These are phyloP conservation scores for Aspergillus sojae DNA, from an alignment of 2,329 filamentous ascomycete species.

Conservation along the genomic window DNA sequence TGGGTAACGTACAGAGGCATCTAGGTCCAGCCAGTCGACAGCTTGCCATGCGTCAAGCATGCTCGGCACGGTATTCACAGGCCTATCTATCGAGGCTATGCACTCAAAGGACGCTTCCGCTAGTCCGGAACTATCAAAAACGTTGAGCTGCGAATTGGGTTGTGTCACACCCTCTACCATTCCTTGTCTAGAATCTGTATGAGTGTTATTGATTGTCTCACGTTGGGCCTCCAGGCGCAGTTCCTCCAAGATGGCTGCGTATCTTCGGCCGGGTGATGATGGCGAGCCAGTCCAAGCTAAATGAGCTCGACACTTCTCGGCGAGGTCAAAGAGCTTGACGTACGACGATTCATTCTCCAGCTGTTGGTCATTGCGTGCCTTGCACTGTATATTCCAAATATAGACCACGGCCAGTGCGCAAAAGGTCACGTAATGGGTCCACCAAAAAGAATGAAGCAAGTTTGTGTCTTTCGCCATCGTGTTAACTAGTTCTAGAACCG, in stretches of 20 bases:
- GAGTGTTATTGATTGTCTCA: not conserved
- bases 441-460: conserved; percentile 31
- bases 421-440: conserved; percentile 45
- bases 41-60: not conserved
- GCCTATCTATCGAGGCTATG: not conserved
- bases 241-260: conserved; percentile 58
- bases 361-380: not conserved
- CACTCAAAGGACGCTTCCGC: not conserved
- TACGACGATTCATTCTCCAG: not conserved
- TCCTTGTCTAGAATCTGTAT: not conserved
- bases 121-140: not conserved
- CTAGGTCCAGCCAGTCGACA: not conserved
- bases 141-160: not conserved
- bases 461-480: conserved; percentile 23
- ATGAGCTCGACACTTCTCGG: conserved; percentile 52
- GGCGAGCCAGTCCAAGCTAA: conserved; percentile 43
- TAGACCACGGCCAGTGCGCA: conserved; percentile 59
- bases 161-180: not conserved
- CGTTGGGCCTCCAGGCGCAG: conserved; percentile 44
- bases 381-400: conserved; percentile 51
- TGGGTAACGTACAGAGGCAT: not conserved
- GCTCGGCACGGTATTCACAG: not conserved
- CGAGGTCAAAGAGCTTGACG: conserved; percentile 40
- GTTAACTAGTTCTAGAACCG: conserved; percentile 22
- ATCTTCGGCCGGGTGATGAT: conserved; percentile 52